Percentiles rank a stretch among this genome's conserved stretches.
Conservation (phyloP, 305 asterid genomes). For the Coffea humblotiana region DNA sequence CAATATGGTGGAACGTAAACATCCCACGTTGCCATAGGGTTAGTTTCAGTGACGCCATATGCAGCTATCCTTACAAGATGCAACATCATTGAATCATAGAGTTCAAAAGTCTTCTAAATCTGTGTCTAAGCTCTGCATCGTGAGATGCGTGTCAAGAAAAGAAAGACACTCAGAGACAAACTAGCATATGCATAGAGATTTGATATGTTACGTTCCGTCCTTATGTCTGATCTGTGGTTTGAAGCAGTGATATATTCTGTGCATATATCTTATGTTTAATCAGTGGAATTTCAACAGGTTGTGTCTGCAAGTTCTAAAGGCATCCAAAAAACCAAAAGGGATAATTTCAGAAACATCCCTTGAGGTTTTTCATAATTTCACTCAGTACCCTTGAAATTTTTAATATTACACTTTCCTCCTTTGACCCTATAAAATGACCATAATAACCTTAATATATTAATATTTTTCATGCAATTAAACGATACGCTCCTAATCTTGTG, state of each 20-base stretch:
- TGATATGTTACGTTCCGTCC: neutral
- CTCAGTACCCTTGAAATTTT: no score
- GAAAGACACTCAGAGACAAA: constrained; percentile 3
- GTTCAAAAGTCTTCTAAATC: neutral
- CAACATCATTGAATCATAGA: neutral
- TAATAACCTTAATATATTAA: no score
- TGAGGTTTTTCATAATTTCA: no score
- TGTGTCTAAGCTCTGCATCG: neutral
- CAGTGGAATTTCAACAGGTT: no score
- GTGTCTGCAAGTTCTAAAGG: no score
- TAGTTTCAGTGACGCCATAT: neutral
- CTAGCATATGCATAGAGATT: neutral
- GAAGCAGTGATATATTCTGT: neutral
- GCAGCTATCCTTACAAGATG: neutral
- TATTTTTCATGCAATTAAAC: no score
- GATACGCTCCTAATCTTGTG: no score
- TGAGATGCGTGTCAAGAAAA: neutral
- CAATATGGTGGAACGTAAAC: neutral
- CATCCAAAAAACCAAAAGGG: no score
- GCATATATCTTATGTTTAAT: no score
- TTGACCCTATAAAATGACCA: no score
- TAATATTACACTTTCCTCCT: no score
- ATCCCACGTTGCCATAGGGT: neutral
- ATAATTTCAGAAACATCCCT: no score
- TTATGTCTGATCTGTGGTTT: neutral